phyloP scores from a whole-genome alignment of 176 grass and related monocot genomes.

The Raddia distichophylla region DNA sequence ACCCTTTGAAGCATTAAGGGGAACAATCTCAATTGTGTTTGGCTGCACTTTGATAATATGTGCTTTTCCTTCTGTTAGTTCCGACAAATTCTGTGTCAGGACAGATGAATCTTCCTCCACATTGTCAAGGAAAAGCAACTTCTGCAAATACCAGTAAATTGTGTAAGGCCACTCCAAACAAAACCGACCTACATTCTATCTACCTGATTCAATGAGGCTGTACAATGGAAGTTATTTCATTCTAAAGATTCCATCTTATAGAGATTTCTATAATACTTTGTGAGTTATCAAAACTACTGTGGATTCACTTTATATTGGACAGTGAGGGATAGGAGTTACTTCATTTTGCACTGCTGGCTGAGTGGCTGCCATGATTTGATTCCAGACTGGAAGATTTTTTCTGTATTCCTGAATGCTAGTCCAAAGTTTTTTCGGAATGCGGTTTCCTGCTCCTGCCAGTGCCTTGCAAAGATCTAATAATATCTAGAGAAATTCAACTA shows the following conservation, averaged over 20 bases:
- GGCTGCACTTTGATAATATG: conserved; percentile 49
- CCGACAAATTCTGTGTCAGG: conserved; percentile 54
- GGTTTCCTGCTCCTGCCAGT: neutral
- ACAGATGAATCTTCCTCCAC: conserved; percentile 46
- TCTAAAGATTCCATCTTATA: neutral
- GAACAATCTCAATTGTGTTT: conserved; percentile 72
- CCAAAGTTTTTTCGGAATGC: neutral
- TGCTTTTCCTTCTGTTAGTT: conserved; percentile 57
- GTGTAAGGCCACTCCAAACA: conserved; percentile 7
- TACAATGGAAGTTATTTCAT: neutral
- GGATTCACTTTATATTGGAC: neutral
- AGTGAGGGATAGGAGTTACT: neutral
- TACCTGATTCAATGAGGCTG: neutral
- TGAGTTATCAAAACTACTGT: neutral
- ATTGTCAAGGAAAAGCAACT: conserved; percentile 68
- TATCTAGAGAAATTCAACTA: neutral
- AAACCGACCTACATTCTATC: conserved; percentile 19
- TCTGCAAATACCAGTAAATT: conserved; percentile 55
- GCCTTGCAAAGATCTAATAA: neutral
- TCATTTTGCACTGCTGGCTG: neutral
- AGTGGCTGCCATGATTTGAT: neutral
- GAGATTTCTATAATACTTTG: conserved; percentile 3
- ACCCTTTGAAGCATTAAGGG: conserved; percentile 63
- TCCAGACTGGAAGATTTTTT: conserved; percentile 1
- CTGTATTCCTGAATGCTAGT: neutral